Evolutionary conservation across 495 filamentous ascomycete genomes (phyloP), one percentile per base, ranked within the genome.

Genomic region (Penicillium antarcticum): DNA sequence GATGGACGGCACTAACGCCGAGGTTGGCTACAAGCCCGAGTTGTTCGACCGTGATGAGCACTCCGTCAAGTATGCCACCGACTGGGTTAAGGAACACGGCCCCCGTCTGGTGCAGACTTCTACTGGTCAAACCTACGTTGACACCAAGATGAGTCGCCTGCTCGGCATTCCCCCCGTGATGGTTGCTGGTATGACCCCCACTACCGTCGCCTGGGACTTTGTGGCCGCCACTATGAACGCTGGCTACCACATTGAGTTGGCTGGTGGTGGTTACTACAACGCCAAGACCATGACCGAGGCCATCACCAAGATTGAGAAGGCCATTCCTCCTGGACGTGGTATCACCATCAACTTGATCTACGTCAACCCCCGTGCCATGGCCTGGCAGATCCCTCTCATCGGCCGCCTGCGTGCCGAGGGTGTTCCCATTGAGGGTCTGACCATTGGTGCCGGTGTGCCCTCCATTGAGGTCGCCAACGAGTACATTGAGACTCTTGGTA

Each of bases 81-180:
- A 99, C 67, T 99, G 94, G 94, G 91, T 97, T 37, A 92, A 94
- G 67, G 91, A 97, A 65, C 87, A 94, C 65, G 90, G 94, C 14
- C 94, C 94, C 3, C 84, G 83, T 43, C 80, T 98, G 36, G 83
- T 92, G 57, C 90, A 88, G 74, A 96, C 89, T 17, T 90, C 91
- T 6, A 79, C 78, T 41, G 94, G 94, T 18, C 81, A 87, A 62
- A 95, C 87, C 1, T 96, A 87, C 50, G 94, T 98, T 23, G 91
- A 97, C 71, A 98, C 94, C 36, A 96, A 95, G 80, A 96, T 98
- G 89, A 96, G 91, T 72, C 79, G 92, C 57, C 75, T 96, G 17
- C 76, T 97, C 31, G 92, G 94, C 32, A 78, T 95, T 13, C 91
- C 94, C 11, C 94, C 87, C 0, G 75, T 97, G 43, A 88, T 96